Evolutionary conservation across 129 eudicot genomes (phyloP).

Genomic region (Ambrosia trifida): DNA sequence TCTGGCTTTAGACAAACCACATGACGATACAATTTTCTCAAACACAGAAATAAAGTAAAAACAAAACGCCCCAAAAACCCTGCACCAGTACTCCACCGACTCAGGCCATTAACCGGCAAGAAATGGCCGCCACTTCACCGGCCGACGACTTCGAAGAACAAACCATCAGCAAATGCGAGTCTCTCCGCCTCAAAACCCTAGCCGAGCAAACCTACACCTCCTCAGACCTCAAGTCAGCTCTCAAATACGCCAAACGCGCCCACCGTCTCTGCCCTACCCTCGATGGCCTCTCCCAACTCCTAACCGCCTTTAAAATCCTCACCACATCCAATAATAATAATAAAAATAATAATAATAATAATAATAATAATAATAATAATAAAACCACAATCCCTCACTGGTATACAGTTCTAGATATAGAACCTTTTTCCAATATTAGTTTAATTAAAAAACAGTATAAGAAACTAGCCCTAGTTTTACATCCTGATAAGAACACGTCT

Average conservation of each 20-base stretch:
- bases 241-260: constrained; percentile 61
- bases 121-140: constrained; percentile 15
- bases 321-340: constrained; percentile 24
- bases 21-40: too few species aligned
- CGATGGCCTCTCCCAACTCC: constrained; percentile 50
- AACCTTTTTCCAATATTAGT: constrained; percentile 58
- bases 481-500: constrained; percentile 66
- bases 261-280: constrained; percentile 51
- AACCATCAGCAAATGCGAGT: constrained; percentile 36
- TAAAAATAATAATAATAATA: not conserved
- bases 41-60: too few species aligned
- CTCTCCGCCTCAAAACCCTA: constrained; percentile 62
- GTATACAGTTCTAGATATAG: constrained; percentile 59
- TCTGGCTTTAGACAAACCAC: too few species aligned
- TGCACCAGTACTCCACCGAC: not conserved
- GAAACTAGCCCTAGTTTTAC: constrained; percentile 63
- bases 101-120: not conserved
- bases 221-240: constrained; percentile 51
- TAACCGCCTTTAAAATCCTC: constrained; percentile 61
- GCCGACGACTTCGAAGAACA: constrained; percentile 22
- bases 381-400: constrained; percentile 40
- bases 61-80: too few species aligned
- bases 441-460: constrained; percentile 65
- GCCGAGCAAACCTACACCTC: constrained; percentile 60
- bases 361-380: not conserved